Evolutionary conservation across 1,284 basidiomycete species (phyloP).

Genomic region (Sphaerobolus stellatus): DNA sequence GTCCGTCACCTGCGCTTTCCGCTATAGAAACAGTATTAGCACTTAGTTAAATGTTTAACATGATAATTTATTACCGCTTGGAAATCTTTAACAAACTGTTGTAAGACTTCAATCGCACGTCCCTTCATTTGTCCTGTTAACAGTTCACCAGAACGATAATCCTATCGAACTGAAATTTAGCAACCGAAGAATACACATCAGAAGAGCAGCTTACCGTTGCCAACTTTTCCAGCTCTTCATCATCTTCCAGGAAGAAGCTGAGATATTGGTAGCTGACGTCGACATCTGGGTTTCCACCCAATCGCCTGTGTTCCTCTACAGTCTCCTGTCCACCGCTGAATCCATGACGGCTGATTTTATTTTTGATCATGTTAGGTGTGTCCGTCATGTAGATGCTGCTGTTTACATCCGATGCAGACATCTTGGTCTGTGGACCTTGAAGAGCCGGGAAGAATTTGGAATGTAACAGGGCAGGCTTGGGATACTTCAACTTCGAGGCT

Average conservation of each 20-base stretch:
- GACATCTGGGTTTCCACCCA: constrained; percentile 93
- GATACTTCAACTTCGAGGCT: constrained; percentile 91
- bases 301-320: constrained; percentile 86
- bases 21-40: constrained; percentile 44
- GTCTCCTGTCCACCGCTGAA: constrained; percentile 91
- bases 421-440: constrained; percentile 97
- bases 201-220: constrained; percentile 61
- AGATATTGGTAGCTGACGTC: constrained; percentile 97
- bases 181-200: background rate
- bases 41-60: constrained; percentile 5
- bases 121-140: constrained; percentile 94
- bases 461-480: constrained; percentile 91
- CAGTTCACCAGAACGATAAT: constrained; percentile 87
- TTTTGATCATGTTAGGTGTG: constrained; percentile 91
- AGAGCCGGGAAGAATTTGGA: constrained; percentile 98
- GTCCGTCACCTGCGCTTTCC: constrained; percentile 79
- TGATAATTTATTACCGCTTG: constrained; percentile 64
- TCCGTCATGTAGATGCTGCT: constrained; percentile 96
- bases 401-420: constrained; percentile 93
- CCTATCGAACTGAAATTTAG: constrained; percentile 43
- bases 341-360: constrained; percentile 93
- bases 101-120: constrained; percentile 82
- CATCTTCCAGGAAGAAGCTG: constrained; percentile 96
- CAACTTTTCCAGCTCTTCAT: constrained; percentile 78
- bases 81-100: constrained; percentile 84